These are phyloP conservation scores for Coprinellus micaceus DNA, from an alignment of 768 basidiomycete species.

Conservation along the genomic window DNA sequence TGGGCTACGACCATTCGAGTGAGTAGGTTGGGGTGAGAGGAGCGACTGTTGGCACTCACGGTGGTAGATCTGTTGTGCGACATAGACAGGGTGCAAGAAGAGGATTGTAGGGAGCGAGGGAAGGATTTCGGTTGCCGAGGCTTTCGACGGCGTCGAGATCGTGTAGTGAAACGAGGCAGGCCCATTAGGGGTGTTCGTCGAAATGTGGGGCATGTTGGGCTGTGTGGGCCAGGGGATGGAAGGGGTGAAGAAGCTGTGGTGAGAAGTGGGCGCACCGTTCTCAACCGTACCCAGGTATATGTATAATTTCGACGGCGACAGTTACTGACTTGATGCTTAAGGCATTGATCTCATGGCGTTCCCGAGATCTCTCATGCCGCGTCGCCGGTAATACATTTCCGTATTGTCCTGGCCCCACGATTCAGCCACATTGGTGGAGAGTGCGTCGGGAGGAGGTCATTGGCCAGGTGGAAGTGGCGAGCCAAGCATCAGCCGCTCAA, in stretches of 20 bases:
- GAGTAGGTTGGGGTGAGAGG: neutral
- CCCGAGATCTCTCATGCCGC: no score
- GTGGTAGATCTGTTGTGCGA: constrained; percentile 30
- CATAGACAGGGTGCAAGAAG: constrained; percentile 34
- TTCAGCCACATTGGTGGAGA: no score
- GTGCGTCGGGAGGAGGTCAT: no score
- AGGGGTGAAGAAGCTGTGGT: constrained; percentile 15
- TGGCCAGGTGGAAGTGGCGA: no score
- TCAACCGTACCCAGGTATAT: no score
- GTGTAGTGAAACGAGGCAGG: constrained; percentile 28
- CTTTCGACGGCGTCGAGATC: constrained; percentile 36
- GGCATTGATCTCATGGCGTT: no score
- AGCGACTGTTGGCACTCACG: constrained; percentile 18
- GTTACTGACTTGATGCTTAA: no score
- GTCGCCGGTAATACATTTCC: no score
- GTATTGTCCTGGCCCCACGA: no score
- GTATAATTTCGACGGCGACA: no score
- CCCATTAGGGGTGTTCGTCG: constrained; percentile 25
- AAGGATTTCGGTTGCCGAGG: constrained; percentile 27
- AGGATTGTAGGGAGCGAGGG: constrained; percentile 33
- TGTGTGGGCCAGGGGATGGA: neutral
- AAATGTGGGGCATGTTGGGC: constrained; percentile 27
- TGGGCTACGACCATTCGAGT: constrained; percentile 21
- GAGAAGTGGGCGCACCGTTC: neutral
- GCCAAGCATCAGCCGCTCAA: no score